Evolutionary conservation across 1,139 yeast species (phyloP), one percentile per base, ranked within the genome.

Genomic region (Chernovozyma sophiae-reginae): DNA sequence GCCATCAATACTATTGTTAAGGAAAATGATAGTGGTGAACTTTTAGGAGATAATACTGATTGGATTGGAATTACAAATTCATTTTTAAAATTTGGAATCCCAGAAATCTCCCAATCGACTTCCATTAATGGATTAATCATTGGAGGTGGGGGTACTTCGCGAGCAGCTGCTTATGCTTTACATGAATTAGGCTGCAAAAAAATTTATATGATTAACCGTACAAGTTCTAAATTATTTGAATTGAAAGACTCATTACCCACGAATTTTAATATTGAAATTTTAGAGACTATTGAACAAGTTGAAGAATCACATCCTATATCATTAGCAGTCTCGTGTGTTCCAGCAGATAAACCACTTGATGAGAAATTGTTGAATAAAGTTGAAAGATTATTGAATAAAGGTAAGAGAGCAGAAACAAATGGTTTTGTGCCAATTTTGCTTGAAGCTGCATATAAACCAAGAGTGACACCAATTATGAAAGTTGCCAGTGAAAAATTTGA

Each of bases 81-180:
- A 1, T 79, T 87, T 49, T 55, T 65, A 30, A 61, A 72, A 42
- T 70, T 72, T 41, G 92, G 92, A 10, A 80, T 80, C 25, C 77
- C 85, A 25, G 62, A 64, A 31, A 46, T 63, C 39, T 56, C 54
- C 14, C 49, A 56, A 34, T 43, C 55, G 13, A 47, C 56, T 5
- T n/a, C n/a, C n/a, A 59, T 69, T 15, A 68, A 72, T 40, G 94
- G 89, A 30, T 67, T 92, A 43, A 83, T 92, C 36, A 69, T 92
- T 47, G 99, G 99, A 34, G 96, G 96, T 22, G 99, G 99, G 31
- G 99, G 99, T 34, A 90, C 99, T 26, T 82, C 96, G 0, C 77
- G 97, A 53, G 97, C 98, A 30, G 98, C 97, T 1, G 79, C 86
- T 18, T 90, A 76, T 58, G 97, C 98, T 1, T 72, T 92, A 50